Base-by-base conservation (phyloP, 768 basidiomycete genomes). In the Kwoniella newhampshirensis region DNA sequence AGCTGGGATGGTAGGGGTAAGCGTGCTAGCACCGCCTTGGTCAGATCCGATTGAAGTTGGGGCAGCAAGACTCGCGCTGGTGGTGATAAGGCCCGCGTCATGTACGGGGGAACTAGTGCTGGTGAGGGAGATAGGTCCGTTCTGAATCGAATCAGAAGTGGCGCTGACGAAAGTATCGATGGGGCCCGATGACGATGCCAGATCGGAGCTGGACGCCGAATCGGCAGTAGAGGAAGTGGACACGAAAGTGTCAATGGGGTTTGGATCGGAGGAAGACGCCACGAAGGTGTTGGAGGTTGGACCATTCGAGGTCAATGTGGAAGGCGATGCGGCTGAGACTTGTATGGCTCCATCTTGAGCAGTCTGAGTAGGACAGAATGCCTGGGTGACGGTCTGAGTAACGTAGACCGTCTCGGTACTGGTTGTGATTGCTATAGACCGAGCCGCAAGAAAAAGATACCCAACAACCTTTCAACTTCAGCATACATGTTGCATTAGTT, bases 91-190 rank as follows among this genome's bases (percentile, higher is more conserved):
- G 48, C 30, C 6, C 11, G 20, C 11, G 18, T 39, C 35, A 3
- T 8, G 13, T 39, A 23, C 23, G 23, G 52, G 27, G n/a, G 54
- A 37, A 11, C 15, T 36, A 18, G 54, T 26, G 4, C 17, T 23
- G 7, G 7, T 40, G 25, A 13, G 39, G 28, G 36, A 27, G 9
- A 21, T 18, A 25, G 17, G 32, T 12, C 51, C 18, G 11, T n/a
- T 20, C n/a, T n/a, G n/a, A n/a, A n/a, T n/a, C n/a, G n/a, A n/a
- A 37, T 20, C 20, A 3, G 45, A 47, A 27, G 46, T 13, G 11
- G 54, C 26, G 11, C 32, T 32, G 12, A 58, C 49, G 43, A 58
- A 58, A 11, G 56, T 44, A 28, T 51, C 56, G 21, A 58, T 58
- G n/a, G 56, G 49, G 26, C 45, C 39, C 0, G 49, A 30, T 20